A percentile compares a stretch with the other conserved stretches of the same genome.
Conservation (phyloP, 768 basidiomycete genomes). For the Leucosporidium creatinivorum region DNA sequence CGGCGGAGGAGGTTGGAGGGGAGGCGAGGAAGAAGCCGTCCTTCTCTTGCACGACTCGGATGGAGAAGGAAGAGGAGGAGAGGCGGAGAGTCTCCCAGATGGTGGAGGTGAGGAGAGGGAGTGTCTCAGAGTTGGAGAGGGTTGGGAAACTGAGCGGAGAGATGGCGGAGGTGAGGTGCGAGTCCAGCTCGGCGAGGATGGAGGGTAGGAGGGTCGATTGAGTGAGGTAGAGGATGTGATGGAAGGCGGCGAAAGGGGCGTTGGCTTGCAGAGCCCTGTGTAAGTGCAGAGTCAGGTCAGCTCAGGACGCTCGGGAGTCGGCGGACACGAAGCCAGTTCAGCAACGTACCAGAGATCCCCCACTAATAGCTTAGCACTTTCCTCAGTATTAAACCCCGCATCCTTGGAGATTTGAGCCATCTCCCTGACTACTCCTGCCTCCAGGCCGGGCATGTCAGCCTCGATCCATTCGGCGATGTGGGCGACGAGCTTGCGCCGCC, state of each 20-base stretch:
- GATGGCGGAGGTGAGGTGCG: too few relatives aligned
- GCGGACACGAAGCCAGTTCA: too few relatives aligned
- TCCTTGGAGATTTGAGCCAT: constrained; percentile 13
- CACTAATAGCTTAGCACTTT: constrained; percentile 12
- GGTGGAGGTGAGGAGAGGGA: constrained; percentile 24
- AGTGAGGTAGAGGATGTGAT: constrained; percentile 23
- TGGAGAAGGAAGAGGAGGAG: constrained; percentile 20
- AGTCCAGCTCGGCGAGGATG: constrained; percentile 6
- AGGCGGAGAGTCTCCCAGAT: constrained; percentile 32
- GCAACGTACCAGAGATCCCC: not conserved
- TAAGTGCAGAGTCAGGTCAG: not conserved
- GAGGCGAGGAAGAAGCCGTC: not conserved
- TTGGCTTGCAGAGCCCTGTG: constrained; percentile 30
- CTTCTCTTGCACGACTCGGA: constrained; percentile 17
- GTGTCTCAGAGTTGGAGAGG: not conserved
- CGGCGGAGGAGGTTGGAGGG: not conserved
- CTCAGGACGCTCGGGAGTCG: too few relatives aligned
- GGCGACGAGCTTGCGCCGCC: not conserved
- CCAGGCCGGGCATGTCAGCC: constrained; percentile 21
- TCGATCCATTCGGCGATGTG: constrained; percentile 18
- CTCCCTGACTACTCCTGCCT: constrained; percentile 23
- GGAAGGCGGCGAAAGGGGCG: constrained; percentile 19
- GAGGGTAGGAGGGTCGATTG: constrained; percentile 3
- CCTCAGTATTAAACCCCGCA: not conserved
- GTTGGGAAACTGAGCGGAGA: not conserved